phyloP scores from a whole-genome alignment of 345 rosid species.

The Populus tremula region DNA sequence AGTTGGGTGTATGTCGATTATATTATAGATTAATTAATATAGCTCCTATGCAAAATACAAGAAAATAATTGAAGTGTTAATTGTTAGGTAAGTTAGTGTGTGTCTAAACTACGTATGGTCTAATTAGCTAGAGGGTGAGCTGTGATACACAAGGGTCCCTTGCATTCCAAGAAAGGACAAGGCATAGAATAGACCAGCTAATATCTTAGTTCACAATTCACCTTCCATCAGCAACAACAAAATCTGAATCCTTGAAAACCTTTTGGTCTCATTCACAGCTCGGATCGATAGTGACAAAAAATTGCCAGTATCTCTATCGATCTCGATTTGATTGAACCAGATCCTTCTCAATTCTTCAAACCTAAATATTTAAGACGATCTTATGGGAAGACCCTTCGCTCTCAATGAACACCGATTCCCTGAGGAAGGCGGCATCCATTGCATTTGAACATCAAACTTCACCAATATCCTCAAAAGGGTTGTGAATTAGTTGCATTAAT shows the following conservation, averaged over 20 bases:
- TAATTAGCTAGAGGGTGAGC: slow-evolving; percentile 11
- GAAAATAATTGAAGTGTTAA: not conserved
- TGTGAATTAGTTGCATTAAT: not conserved
- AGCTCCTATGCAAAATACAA: slow-evolving; percentile 2
- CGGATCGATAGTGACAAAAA: slow-evolving; percentile 30
- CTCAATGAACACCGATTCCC: slow-evolving; percentile 31
- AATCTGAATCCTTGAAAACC: slow-evolving; percentile 42
- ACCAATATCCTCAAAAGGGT: slow-evolving; percentile 11
- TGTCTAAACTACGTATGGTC: not conserved
- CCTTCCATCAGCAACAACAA: slow-evolving; percentile 35
- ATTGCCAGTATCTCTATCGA: slow-evolving; percentile 19
- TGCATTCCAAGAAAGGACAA: not conserved
- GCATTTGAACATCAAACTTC: slow-evolving; percentile 2
- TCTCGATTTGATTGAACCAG: not conserved
- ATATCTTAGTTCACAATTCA: slow-evolving; percentile 7
- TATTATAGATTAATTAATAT: not conserved
- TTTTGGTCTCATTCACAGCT: slow-evolving; percentile 20
- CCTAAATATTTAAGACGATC: not conserved
- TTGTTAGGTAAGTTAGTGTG: slow-evolving; percentile 10
- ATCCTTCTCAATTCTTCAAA: slow-evolving; percentile 6
- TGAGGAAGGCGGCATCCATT: slow-evolving; percentile 18
- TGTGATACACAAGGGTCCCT: slow-evolving; percentile 22
- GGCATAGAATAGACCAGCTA: slow-evolving; percentile 20
- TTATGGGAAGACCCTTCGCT: slow-evolving; percentile 10
- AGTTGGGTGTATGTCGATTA: not conserved